Evolutionary conservation across 345 rosid species (phyloP), one percentile per base, ranked within the genome.

Genomic region (Leavenworthia alabamica): DNA sequence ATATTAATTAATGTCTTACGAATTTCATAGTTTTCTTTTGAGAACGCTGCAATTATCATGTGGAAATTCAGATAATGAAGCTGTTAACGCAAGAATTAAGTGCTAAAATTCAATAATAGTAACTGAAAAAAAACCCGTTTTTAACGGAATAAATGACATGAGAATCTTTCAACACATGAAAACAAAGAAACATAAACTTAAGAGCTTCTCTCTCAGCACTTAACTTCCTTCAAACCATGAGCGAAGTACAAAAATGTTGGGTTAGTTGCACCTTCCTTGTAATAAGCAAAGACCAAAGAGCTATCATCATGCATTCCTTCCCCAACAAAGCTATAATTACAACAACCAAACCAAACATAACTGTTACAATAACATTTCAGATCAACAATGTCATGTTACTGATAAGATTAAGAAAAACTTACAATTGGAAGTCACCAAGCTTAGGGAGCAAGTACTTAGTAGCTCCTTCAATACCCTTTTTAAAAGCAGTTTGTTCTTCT

Each of bases 231-330:
- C 89, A 94, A 76, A 9, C 81, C 89, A 71, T 78, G 76, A 3
- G 81, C 81, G 39, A 94, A 82, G 77, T 94, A 94, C 80, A 94
- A 75, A 81, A 94, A 94, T 29, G 99, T 94, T 3, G 99, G 97
- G 71, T 94, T 95, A 0, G 83, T 39, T 3, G 95, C 90, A 70
- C 96, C 97, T 0, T 90, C 99, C 78, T 82, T 94, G 86, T 94
- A 94, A 84, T 90, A 86, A 40, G 99, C 99, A 63, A 94, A 77
- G 45, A 94, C 99, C 83, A 90, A 6, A 44, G 37, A 0, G 16
- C 73, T 59, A 58, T 94, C 97, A 66, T 90, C 96, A 1, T 64
- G 69, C 97, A 90, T 88, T 68, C 95, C 83, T 81, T 94, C 99
- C 7, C 99, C 99, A 17, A 94, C 89, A 45, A 94, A 94, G 75